Conservation (phyloP, 2,329 filamentous ascomycete genomes). For the Rhynchosporium secalis region DNA sequence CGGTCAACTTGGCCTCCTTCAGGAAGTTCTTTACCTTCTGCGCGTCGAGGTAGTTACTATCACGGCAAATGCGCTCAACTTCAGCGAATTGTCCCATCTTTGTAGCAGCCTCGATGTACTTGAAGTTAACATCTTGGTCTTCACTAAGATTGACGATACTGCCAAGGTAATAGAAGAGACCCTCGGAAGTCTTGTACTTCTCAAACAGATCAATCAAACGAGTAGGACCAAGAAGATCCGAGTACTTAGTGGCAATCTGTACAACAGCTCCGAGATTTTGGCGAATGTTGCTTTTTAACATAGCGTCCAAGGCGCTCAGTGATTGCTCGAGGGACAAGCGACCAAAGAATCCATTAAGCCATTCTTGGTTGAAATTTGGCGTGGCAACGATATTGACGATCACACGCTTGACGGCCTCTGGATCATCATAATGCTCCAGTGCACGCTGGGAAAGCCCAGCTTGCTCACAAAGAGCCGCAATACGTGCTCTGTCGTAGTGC, state of each 20-base stretch:
- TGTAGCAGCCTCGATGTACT: slow-evolving; percentile 97
- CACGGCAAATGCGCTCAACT: slow-evolving; percentile 94
- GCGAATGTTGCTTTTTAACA: slow-evolving; percentile 95
- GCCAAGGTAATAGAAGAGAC: slow-evolving; percentile 96
- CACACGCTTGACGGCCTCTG: slow-evolving; percentile 85
- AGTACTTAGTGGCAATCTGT: slow-evolving; percentile 96
- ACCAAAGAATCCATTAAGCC: slow-evolving; percentile 89
- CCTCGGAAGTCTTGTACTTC: slow-evolving; percentile 96
- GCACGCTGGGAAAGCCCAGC: slow-evolving; percentile 85
- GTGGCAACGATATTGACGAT: slow-evolving; percentile 78
- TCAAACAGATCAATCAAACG: slow-evolving; percentile 91
- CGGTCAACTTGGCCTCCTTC: slow-evolving; percentile 88
- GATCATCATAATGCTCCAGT: slow-evolving; percentile 92
- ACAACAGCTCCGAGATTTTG: slow-evolving; percentile 95
- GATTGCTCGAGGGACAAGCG: slow-evolving; percentile 94
- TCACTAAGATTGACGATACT: slow-evolving; percentile 97
- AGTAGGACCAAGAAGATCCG: slow-evolving; percentile 85
- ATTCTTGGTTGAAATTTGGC: slow-evolving; percentile 86
- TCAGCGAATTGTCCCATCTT: slow-evolving; percentile 92
- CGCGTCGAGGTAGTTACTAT: slow-evolving; percentile 85
- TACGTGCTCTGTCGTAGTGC: slow-evolving; percentile 87
- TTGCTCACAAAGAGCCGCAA: slow-evolving; percentile 90
- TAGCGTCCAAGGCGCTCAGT: slow-evolving; percentile 89
- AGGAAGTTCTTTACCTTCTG: slow-evolving; percentile 99
- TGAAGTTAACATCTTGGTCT: slow-evolving; percentile 95